phyloP scores from a whole-genome alignment of 129 eudicot species.

The sunflower (Helianthus annuus) region DNA sequence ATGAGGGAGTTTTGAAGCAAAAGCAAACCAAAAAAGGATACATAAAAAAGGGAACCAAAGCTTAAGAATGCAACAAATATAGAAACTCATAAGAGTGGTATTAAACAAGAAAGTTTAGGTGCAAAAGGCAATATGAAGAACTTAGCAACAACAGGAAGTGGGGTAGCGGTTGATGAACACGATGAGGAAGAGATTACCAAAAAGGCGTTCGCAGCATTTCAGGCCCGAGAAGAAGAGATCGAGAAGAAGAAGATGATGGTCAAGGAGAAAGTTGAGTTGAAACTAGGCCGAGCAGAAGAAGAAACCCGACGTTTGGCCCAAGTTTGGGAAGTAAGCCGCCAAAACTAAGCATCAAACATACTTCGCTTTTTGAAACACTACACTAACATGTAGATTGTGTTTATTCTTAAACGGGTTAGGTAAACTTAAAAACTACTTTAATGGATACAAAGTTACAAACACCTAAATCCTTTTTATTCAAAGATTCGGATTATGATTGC shows the following conservation, averaged over 20 bases:
- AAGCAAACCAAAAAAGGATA: slow-evolving; percentile 42
- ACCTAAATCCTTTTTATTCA: neutral
- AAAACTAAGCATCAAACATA: neutral
- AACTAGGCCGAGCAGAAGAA: slow-evolving; percentile 64
- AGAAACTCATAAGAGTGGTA: neutral
- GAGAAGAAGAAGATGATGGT: slow-evolving; percentile 69
- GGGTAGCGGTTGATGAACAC: slow-evolving; percentile 39
- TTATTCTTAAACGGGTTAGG: neutral
- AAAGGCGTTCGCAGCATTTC: slow-evolving; percentile 48
- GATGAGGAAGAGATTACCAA: slow-evolving; percentile 59
- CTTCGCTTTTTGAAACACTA: neutral
- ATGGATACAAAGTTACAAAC: neutral
- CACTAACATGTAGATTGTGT: neutral
- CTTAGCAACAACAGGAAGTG: slow-evolving; percentile 46
- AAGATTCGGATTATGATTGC: neutral
- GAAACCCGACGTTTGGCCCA: slow-evolving; percentile 66
- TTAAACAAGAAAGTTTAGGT: slow-evolving; percentile 18
- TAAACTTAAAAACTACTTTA: neutral
- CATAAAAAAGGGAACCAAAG: slow-evolving; percentile 32
- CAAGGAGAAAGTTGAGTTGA: slow-evolving; percentile 54
- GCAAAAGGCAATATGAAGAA: slow-evolving; percentile 42
- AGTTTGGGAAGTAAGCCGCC: slow-evolving; percentile 68
- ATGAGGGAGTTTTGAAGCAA: slow-evolving; percentile 41
- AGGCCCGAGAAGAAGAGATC: slow-evolving; percentile 74
- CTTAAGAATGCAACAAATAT: slow-evolving; percentile 20